phyloP scores from a whole-genome alignment of 208 protist genomes.

The Borovskyia barvae region DNA sequence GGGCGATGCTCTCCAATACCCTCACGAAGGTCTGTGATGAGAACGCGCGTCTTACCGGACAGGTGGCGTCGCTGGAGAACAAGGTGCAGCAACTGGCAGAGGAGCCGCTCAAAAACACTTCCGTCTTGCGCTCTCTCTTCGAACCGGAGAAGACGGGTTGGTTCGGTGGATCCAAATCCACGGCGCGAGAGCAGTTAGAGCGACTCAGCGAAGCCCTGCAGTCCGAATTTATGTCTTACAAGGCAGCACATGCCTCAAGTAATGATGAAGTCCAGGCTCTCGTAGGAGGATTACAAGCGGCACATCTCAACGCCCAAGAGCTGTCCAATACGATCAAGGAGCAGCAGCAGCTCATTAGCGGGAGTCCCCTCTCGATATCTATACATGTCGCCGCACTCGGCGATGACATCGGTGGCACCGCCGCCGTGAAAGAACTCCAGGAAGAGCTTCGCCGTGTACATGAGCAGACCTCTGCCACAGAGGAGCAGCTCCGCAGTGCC shows the following conservation, averaged over 20 bases:
- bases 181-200: constrained; percentile 63
- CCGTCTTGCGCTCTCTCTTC: constrained; percentile 72
- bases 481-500: constrained; percentile 18
- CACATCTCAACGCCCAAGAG: constrained; percentile 53
- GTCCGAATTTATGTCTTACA: constrained; percentile 75
- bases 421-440: constrained; percentile 39
- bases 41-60: constrained; percentile 50
- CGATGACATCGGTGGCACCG: constrained; percentile 8
- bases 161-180: constrained; percentile 73
- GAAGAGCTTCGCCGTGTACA: constrained; percentile 37
- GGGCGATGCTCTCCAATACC: constrained; percentile 44
- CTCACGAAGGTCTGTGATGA: constrained; percentile 83
- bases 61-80: constrained; percentile 33
- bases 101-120: constrained; percentile 36
- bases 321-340: constrained; percentile 53
- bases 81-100: constrained; percentile 42
- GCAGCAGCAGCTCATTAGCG: constrained; percentile 66
- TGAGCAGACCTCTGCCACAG: constrained; percentile 7
- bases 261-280: constrained; percentile 83
- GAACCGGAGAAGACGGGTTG: constrained; percentile 77
- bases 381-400: constrained; percentile 44
- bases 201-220: constrained; percentile 61
- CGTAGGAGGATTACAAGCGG: constrained; percentile 57
- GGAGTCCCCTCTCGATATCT: constrained; percentile 28
- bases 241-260: constrained; percentile 62